Evolutionary conservation across 495 filamentous ascomycete species (phyloP).

Genomic region (Tuber borchii): DNA sequence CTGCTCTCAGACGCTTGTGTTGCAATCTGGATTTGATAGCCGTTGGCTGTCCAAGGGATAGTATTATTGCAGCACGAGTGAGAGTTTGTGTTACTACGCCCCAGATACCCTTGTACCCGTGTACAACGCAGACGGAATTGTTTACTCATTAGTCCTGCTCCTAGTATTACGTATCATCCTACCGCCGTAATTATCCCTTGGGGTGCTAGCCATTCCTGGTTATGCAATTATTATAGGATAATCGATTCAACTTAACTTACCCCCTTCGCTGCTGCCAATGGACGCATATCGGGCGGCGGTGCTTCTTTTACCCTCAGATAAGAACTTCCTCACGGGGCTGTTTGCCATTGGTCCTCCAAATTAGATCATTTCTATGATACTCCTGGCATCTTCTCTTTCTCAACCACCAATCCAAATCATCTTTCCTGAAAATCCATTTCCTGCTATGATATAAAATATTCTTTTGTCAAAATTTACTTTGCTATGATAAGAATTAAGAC

Average conservation of each 20-base stretch:
- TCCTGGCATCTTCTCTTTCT: not conserved
- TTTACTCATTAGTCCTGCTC: too few species aligned
- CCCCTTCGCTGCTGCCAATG: not conserved
- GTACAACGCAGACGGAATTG: too few species aligned
- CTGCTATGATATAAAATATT: not conserved
- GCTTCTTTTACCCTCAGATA: not conserved
- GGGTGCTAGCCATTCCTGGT: not conserved
- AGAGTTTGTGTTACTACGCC: too few species aligned
- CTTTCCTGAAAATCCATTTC: not conserved
- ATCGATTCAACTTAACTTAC: not conserved
- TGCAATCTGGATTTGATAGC: too few species aligned
- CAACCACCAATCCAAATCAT: not conserved
- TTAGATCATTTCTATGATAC: not conserved
- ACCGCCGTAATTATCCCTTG: not conserved
- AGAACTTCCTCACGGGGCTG: not conserved
- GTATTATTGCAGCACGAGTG: too few species aligned
- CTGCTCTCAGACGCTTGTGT: too few species aligned
- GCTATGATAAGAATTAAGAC: not conserved
- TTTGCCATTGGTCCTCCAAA: not conserved
- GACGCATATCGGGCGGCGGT: too few species aligned
- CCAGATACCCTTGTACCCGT: too few species aligned
- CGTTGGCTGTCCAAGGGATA: too few species aligned
- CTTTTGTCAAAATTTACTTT: not conserved
- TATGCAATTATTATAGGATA: not conserved
- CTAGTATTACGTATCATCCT: not conserved